Evolutionary conservation across 2,329 filamentous ascomycete species (phyloP), one percentile per base, ranked within the genome.

Genomic region (Sclerotinia glacialis): DNA sequence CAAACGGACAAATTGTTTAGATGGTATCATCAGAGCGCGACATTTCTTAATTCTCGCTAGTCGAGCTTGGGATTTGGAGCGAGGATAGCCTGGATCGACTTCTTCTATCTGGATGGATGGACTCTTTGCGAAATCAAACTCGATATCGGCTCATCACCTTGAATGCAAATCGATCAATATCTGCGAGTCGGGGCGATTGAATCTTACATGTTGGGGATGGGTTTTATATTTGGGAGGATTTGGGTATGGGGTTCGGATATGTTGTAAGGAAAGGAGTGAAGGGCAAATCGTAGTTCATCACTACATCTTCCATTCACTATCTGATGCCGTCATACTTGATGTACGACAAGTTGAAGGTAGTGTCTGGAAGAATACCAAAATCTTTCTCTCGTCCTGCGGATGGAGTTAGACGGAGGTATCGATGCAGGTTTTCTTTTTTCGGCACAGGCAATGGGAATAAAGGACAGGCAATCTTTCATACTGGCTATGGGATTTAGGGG

Each of bases 261-360:
- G 37, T 47, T 37, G 53, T 47, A 26, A 40, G 58, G 46, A 50
- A 64, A 23, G 28, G 44, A 34, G n/a, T 34, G 69, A 44, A 60
- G 66, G 42, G 60, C 64, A 67, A 68, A 68, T 64, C 70, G 71
- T 73, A 74, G 73, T 62, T 73, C 73, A 74, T 74, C 72, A 71
- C 73, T 74, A 72, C 74, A 71, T 71, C 72, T 74, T 70, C 71
- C 7, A n/a, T 31, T n/a, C 34, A 44, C 26, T 63, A 42, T 42
- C 18, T 11, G 2, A 28, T 6, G 18, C 26, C 31, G 6, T 55
- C 21, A 31, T 42, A 28, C 50, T 55, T 42, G 46, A 55, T 55
- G 60, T 52, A 63, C 42, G 37, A 28, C 16, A 37, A 42, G 14
- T 37, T 28, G 11, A 21, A 31, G 47, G 6, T 21, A 54, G 23